Evolutionary conservation across 805 yeast species (phyloP).

Genomic region (Candida cerambycidarum): DNA sequence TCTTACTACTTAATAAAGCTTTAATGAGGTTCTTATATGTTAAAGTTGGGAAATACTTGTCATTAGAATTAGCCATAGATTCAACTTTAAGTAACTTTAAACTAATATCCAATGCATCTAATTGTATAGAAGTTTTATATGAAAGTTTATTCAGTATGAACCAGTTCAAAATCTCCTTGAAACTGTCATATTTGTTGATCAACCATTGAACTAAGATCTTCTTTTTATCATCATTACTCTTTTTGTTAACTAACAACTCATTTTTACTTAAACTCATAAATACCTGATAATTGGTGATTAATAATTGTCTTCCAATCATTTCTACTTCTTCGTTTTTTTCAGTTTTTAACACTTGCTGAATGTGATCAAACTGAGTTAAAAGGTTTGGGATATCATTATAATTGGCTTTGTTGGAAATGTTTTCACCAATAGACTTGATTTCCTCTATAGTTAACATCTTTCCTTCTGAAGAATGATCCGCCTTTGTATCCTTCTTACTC

Average conservation of each 20-base stretch:
- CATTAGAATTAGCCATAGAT: slow-evolving; percentile 50
- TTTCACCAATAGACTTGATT: slow-evolving; percentile 23
- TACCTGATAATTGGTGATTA: slow-evolving; percentile 42
- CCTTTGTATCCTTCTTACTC: background rate
- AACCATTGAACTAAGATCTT: slow-evolving; percentile 62
- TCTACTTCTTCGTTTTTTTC: slow-evolving; percentile 27
- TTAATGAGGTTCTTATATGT: slow-evolving; percentile 45
- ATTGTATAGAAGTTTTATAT: slow-evolving; percentile 50
- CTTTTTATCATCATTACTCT: slow-evolving; percentile 43
- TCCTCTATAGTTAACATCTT: slow-evolving; percentile 18
- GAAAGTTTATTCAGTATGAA: slow-evolving; percentile 42
- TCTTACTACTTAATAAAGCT: slow-evolving; percentile 25
- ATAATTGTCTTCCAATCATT: slow-evolving; percentile 37
- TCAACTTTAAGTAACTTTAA: slow-evolving; percentile 60
- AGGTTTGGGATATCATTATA: slow-evolving; percentile 56
- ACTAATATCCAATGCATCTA: slow-evolving; percentile 52
- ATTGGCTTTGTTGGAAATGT: slow-evolving; percentile 40
- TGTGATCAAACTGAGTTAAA: slow-evolving; percentile 35
- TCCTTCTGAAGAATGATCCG: background rate
- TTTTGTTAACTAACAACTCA: slow-evolving; percentile 37
- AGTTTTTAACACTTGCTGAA: slow-evolving; percentile 18
- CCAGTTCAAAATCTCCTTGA: slow-evolving; percentile 44
- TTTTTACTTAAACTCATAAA: slow-evolving; percentile 50
- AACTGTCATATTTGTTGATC: slow-evolving; percentile 54
- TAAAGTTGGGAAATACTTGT: slow-evolving; percentile 63